Evolutionary conservation across 805 yeast species (phyloP), one percentile per base, ranked within the genome.

Genomic region (Grigorovia jiainica): DNA sequence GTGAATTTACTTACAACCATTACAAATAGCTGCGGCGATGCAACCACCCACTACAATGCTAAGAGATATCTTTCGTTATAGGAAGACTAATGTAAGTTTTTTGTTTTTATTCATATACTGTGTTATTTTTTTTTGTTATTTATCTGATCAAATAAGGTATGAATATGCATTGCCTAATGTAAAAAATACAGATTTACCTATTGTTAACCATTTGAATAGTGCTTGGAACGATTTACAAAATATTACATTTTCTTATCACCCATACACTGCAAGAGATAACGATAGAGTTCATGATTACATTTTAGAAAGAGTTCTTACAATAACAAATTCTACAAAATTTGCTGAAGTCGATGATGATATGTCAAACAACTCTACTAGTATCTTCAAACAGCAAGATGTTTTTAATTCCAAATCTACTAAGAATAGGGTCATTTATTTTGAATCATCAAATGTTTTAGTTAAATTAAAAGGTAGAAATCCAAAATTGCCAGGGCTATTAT

Each of bases 391-490:
- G 44, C 60, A 66, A 7, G 76, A 71, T 43, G 72, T 68, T 17
- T 73, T 72, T 56, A 66, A 71, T 44, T 53, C 64, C 5, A 47
- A 56, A 13, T 60, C 72, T n/a, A 49, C 57, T 0, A 66, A 60
- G 33, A 60, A 66, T 4, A 66, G 78, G 42, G 70, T 83, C 10
- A 66, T 77, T n/a, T 87, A 83, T 63, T 89, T 75, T 55, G 95
- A 89, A 59, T 77, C 90, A 41, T 76, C 84, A 47, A 89, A 89
- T 54, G 65, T 89, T n/a, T 53, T 85, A 33, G 95, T 80, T 7
- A 78, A 82, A 54, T 62, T 89, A 31, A 71, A 77, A 52, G 96
- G 96, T 20, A 56, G 67, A 11, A 65, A 81, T 40, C 64, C 71
- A 1, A 51, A 63, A 0, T 61, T 82, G 39, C 81, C 82, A 1